Conservation (phyloP, 2,329 filamentous ascomycete genomes). For the Sclerotinia nivalis region DNA sequence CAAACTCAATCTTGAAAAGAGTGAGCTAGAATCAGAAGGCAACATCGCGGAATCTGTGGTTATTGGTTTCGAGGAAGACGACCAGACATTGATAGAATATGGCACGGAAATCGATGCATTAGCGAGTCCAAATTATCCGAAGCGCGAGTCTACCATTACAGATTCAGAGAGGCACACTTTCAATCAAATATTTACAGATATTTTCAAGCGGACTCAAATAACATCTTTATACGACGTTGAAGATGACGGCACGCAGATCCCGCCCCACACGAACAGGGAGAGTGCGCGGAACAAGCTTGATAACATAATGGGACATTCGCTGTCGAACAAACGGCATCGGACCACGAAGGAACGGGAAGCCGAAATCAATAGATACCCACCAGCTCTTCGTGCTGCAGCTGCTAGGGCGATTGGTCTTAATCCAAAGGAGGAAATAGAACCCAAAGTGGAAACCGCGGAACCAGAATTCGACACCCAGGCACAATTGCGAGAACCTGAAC, state of each 20-base stretch:
- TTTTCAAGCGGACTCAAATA: constrained; percentile 47
- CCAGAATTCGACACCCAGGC: constrained; percentile 27
- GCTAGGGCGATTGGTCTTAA: constrained; percentile 38
- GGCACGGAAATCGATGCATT: constrained; percentile 31
- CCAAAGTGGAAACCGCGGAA: constrained; percentile 20
- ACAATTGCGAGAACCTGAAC: constrained; percentile 47
- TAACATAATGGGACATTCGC: constrained; percentile 30
- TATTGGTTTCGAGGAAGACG: constrained; percentile 28
- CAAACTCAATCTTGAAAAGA: constrained; percentile 11
- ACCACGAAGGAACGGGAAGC: constrained; percentile 27
- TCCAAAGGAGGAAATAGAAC: constrained; percentile 22
- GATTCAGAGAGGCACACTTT: constrained; percentile 53
- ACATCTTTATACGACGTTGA: constrained; percentile 23
- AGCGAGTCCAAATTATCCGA: constrained; percentile 30
- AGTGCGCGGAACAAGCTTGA: constrained; percentile 31
- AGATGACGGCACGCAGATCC: neutral
- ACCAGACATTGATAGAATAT: constrained; percentile 21
- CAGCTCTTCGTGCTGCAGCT: constrained; percentile 37
- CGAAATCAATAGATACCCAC: constrained; percentile 38
- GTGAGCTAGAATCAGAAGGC: constrained; percentile 13
- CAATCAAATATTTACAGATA: constrained; percentile 59
- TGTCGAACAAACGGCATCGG: constrained; percentile 14
- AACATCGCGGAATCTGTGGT: constrained; percentile 5
- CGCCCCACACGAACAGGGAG: neutral
- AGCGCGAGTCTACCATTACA: constrained; percentile 55